phyloP scores from a whole-genome alignment of 192 early-diverging fungal species.

The Gigaspora rosea region DNA sequence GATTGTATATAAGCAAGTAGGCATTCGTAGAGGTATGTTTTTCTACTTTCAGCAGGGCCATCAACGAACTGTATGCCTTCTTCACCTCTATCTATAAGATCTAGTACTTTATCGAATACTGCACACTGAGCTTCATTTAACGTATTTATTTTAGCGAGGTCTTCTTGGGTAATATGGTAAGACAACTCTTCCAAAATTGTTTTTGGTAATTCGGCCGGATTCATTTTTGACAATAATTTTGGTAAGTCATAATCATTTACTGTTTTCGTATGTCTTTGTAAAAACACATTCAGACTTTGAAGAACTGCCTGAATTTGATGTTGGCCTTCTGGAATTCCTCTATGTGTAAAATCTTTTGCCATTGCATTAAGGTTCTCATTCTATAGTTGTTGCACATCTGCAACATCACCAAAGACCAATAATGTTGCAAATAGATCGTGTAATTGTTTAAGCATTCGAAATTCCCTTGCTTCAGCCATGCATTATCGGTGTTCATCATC shows the following conservation, averaged over 20 bases:
- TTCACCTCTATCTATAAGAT: neutral
- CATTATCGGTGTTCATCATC: constrained; percentile 30
- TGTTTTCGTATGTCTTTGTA: neutral
- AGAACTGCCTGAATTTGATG: neutral
- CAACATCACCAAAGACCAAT: neutral
- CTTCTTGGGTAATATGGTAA: neutral
- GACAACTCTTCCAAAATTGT: neutral
- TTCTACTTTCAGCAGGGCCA: neutral
- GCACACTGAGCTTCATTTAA: neutral
- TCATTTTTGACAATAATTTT: neutral
- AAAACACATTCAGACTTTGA: neutral
- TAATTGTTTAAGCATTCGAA: constrained; percentile 19
- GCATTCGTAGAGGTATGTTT: neutral
- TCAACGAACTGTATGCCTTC: neutral
- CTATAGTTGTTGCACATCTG: neutral
- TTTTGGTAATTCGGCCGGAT: neutral
- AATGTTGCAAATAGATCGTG: constrained; percentile 31
- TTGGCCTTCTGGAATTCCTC: neutral
- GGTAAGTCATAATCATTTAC: neutral
- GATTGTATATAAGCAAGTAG: neutral
- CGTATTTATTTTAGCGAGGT: neutral
- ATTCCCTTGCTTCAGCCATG: constrained; percentile 22
- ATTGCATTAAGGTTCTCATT: neutral
- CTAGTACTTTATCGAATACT: neutral
- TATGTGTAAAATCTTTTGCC: neutral